Percentiles rank a stretch among this genome's conserved stretches.
Evolutionary conservation across 495 filamentous ascomycete species (phyloP).

Genomic region (Aspergillus wentii): DNA sequence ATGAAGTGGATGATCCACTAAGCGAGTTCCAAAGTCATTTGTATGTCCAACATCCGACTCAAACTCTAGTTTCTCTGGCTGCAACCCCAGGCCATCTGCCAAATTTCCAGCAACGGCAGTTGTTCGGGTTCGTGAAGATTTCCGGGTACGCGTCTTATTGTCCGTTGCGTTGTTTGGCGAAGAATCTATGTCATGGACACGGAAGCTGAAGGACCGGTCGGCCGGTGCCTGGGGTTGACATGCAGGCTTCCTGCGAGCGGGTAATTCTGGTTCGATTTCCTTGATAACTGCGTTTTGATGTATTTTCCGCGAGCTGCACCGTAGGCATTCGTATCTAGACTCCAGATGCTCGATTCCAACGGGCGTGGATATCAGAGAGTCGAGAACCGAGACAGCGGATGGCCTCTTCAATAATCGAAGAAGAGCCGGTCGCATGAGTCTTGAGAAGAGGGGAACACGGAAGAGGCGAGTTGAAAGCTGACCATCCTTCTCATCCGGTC

Average conservation of each 20-base stretch:
- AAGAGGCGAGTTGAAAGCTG: slow-evolving; percentile 10
- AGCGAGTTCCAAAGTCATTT: slow-evolving; percentile 27
- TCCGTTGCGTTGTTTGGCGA: slow-evolving; percentile 1
- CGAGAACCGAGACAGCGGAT: slow-evolving; percentile 44
- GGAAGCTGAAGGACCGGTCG: slow-evolving; percentile 22
- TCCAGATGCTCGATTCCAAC: slow-evolving; percentile 35
- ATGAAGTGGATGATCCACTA: slow-evolving; percentile 51
- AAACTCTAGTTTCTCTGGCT: slow-evolving; percentile 34
- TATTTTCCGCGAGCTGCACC: slow-evolving; percentile 21
- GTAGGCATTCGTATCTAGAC: slow-evolving; percentile 21
- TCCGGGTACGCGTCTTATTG: not conserved
- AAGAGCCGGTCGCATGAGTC: slow-evolving; percentile 49
- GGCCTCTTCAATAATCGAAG: slow-evolving; percentile 51
- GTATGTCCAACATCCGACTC: slow-evolving; percentile 49
- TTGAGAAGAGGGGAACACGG: slow-evolving; percentile 13
- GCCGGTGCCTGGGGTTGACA: too few species aligned
- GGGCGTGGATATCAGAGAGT: slow-evolving; percentile 33
- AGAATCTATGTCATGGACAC: slow-evolving; percentile 24
- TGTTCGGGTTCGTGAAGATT: not conserved
- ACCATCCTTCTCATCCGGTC: slow-evolving; percentile 26
- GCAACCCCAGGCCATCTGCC: too few species aligned
- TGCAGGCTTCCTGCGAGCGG: not conserved
- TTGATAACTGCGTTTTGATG: slow-evolving; percentile 2
- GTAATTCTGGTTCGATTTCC: slow-evolving; percentile 1
- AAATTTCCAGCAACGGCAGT: too few species aligned